phyloP scores from a whole-genome alignment of 139 green algal genomes.

The Chlamydomonas incerta region DNA sequence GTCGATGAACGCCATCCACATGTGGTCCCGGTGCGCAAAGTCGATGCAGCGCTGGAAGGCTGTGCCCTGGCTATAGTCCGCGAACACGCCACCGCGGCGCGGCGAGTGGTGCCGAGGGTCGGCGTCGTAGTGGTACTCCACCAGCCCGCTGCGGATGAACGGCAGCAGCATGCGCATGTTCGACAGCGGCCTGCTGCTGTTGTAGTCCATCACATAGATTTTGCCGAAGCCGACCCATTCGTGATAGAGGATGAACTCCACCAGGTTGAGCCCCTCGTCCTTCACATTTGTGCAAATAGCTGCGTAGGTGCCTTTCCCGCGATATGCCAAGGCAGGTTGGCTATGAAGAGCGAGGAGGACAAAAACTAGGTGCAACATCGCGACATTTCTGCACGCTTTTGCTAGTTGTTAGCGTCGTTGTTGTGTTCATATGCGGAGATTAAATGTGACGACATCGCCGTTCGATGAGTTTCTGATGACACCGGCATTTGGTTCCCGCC shows the following conservation, averaged over 20 bases:
- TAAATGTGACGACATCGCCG: no score
- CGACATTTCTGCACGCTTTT: no score
- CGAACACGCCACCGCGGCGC: neutral
- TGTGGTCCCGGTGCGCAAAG: constrained; percentile 36
- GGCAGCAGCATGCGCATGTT: constrained; percentile 27
- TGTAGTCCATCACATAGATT: constrained; percentile 44
- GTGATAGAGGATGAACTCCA: constrained; percentile 41
- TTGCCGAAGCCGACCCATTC: constrained; percentile 37
- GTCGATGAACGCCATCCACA: constrained; percentile 70
- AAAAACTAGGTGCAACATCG: no score
- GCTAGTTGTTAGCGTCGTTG: no score
- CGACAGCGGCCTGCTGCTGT: neutral
- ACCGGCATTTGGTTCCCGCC: no score
- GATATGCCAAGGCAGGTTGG: neutral
- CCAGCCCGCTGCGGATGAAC: neutral
- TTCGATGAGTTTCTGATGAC: no score
- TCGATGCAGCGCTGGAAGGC: constrained; percentile 43
- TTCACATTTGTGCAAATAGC: constrained; percentile 36
- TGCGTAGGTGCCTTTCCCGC: neutral
- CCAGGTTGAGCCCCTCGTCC: constrained; percentile 25
- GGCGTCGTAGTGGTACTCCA: constrained; percentile 41
- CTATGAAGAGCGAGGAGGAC: no score
- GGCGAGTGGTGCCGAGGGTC: constrained; percentile 12
- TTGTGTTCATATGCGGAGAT: no score
- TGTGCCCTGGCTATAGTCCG: constrained; percentile 26